Evolutionary conservation across 2,329 filamentous ascomycete genomes (phyloP).

Genomic region (Hymenoscyphus fraxineus): DNA sequence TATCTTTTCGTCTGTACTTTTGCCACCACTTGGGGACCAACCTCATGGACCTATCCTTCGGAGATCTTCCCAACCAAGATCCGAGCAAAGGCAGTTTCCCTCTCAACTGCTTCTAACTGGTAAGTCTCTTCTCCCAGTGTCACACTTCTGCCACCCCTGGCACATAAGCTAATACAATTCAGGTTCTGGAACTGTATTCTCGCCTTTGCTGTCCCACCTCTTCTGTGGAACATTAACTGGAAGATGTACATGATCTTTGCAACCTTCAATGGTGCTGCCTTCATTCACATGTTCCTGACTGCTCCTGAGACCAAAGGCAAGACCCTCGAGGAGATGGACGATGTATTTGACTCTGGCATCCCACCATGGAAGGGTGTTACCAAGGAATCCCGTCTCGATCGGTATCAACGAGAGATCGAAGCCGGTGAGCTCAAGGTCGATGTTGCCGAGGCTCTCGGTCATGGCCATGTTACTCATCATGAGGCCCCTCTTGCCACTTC

Average conservation of each 20-base stretch:
- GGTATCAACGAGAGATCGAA: constrained; percentile 47
- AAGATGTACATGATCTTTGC: constrained; percentile 73
- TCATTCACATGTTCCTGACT: constrained; percentile 63
- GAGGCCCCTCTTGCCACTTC: neutral
- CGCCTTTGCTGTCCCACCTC: constrained; percentile 49
- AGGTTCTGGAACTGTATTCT: constrained; percentile 62
- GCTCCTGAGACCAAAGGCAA: constrained; percentile 69
- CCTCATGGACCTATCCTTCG: constrained; percentile 54
- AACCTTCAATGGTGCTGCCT: constrained; percentile 64
- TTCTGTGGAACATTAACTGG: constrained; percentile 54
- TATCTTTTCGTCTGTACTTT: constrained; percentile 71
- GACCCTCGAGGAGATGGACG: constrained; percentile 73
- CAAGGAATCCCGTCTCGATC: constrained; percentile 44
- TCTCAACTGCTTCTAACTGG: constrained; percentile 76
- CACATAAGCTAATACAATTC: neutral
- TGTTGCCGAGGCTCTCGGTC: neutral
- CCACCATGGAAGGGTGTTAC: constrained; percentile 53
- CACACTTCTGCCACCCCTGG: neutral
- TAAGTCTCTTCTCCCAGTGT: neutral
- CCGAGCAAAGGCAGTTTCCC: constrained; percentile 68
- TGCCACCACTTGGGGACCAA: constrained; percentile 55
- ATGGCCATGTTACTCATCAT: neutral
- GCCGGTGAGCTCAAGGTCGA: constrained; percentile 30
- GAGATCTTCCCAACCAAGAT: constrained; percentile 68
- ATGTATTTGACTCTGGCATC: constrained; percentile 60